Conservation (phyloP, 2,329 filamentous ascomycete genomes). For the Alternaria brassicicola region DNA sequence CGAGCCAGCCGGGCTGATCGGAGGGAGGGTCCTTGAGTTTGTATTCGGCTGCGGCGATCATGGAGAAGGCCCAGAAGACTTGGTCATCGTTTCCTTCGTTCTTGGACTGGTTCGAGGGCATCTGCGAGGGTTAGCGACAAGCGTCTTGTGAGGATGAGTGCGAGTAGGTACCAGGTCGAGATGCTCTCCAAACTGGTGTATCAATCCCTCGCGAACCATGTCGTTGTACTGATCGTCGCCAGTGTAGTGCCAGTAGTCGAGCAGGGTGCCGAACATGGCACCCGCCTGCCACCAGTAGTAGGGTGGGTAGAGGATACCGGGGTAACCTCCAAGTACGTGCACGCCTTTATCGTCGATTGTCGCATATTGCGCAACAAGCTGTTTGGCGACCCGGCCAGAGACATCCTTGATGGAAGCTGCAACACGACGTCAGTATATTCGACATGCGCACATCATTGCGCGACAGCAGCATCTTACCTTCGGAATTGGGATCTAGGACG, state of each 20-base stretch:
- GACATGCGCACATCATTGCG: background rate
- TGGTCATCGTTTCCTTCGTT: slow-evolving; percentile 63
- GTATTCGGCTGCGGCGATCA: slow-evolving; percentile 62
- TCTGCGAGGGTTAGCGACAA: slow-evolving; percentile 23
- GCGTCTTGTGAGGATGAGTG: no score
- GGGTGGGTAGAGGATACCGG: slow-evolving; percentile 52
- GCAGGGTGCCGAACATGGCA: slow-evolving; percentile 70
- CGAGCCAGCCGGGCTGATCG: slow-evolving; percentile 52
- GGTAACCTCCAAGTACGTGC: slow-evolving; percentile 51
- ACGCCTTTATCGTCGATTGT: slow-evolving; percentile 56
- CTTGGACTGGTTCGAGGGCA: slow-evolving; percentile 46
- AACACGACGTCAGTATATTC: background rate
- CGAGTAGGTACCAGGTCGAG: slow-evolving; percentile 30
- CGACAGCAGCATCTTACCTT: slow-evolving; percentile 17
- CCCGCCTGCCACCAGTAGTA: slow-evolving; percentile 75
- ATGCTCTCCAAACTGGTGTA: slow-evolving; percentile 42
- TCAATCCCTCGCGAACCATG: slow-evolving; percentile 60
- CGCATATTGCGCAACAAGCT: slow-evolving; percentile 61
- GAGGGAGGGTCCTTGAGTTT: slow-evolving; percentile 52
- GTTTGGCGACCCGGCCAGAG: slow-evolving; percentile 52
- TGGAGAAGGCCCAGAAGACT: slow-evolving; percentile 63
- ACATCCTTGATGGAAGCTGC: slow-evolving; percentile 56
- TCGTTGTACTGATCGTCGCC: slow-evolving; percentile 74
- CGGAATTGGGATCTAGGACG: slow-evolving; percentile 32
- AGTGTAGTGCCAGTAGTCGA: slow-evolving; percentile 88